phyloP scores from a whole-genome alignment of 2,329 filamentous ascomycete genomes.

The Aspergillus sp. region DNA sequence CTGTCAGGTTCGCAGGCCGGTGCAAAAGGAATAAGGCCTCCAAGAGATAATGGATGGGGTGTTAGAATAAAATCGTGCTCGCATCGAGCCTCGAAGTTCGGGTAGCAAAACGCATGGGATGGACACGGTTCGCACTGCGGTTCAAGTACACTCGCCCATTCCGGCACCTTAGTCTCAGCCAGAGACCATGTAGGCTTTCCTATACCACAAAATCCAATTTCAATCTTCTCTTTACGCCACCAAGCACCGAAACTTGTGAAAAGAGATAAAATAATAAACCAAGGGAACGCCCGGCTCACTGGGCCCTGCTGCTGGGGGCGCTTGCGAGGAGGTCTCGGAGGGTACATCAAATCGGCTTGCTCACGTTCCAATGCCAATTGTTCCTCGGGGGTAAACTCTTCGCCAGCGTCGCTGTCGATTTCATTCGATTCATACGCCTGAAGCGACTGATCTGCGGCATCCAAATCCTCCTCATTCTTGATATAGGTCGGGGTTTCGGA shows the following conservation, averaged over 20 bases:
- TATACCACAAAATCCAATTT: constrained; percentile 90
- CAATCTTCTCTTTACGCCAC: constrained; percentile 94
- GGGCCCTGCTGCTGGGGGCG: constrained; percentile 41
- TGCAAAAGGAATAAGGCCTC: constrained; percentile 77
- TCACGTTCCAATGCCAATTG: constrained; percentile 77
- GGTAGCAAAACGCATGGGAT: constrained; percentile 82
- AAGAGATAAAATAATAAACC: constrained; percentile 69
- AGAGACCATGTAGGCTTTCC: constrained; percentile 64
- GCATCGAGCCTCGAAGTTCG: constrained; percentile 73
- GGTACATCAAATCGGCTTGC: constrained; percentile 51
- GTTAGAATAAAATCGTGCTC: constrained; percentile 84
- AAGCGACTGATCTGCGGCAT: constrained; percentile 56
- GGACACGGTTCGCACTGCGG: constrained; percentile 91
- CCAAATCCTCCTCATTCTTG: constrained; percentile 53
- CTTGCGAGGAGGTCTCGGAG: constrained; percentile 21
- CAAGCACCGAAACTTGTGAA: constrained; percentile 73
- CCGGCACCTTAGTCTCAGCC: constrained; percentile 66
- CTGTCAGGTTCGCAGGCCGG: constrained; percentile 95
- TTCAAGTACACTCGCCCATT: constrained; percentile 67
- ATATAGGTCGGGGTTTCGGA: constrained; percentile 36
- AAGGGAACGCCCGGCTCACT: constrained; percentile 62
- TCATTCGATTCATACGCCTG: constrained; percentile 36
- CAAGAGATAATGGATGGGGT: constrained; percentile 77
- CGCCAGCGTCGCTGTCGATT: constrained; percentile 66
- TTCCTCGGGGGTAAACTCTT: constrained; percentile 93